Conservation (phyloP, 1,284 basidiomycete genomes). For the Ceratobasidium sp. region DNA sequence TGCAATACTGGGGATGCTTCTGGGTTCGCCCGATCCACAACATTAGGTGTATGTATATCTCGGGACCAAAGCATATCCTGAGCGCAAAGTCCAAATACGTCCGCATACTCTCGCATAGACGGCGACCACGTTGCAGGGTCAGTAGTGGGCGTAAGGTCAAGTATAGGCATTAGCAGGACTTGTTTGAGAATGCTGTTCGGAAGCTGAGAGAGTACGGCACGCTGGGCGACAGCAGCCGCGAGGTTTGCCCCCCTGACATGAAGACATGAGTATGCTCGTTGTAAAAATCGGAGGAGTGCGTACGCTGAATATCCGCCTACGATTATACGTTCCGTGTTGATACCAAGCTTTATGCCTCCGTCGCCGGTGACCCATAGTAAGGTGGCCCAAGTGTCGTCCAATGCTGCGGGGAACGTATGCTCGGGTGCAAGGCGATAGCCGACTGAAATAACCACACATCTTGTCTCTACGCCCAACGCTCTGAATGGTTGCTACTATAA, state of each 20-base stretch:
- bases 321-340: neutral
- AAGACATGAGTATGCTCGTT: neutral
- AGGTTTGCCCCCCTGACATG: slow-evolving; percentile 73
- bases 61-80: slow-evolving; percentile 80
- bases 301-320: slow-evolving; percentile 38
- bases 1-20: slow-evolving; percentile 78
- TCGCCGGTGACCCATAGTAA: slow-evolving; percentile 55
- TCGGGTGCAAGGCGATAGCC: slow-evolving; percentile 61
- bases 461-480: neutral
- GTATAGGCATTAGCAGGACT: slow-evolving; percentile 2
- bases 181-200: slow-evolving; percentile 2
- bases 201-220: slow-evolving; percentile 58
- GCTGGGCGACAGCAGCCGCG: slow-evolving; percentile 74
- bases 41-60: slow-evolving; percentile 73
- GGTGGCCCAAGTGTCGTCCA: slow-evolving; percentile 58
- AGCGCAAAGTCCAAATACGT: slow-evolving; percentile 72
- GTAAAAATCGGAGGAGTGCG: neutral
- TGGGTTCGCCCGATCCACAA: slow-evolving; percentile 71
- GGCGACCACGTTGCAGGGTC: slow-evolving; percentile 60
- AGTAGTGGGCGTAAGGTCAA: slow-evolving; percentile 13
- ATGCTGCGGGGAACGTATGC: slow-evolving; percentile 58
- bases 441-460: slow-evolving; percentile 55
- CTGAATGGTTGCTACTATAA: neutral
- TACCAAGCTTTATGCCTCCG: neutral
- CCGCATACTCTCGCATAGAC: slow-evolving; percentile 64